These are phyloP conservation scores for Colletotrichum ledebouriae DNA, from an alignment of 2,329 filamentous ascomycete genomes.

Conservation along the genomic window DNA sequence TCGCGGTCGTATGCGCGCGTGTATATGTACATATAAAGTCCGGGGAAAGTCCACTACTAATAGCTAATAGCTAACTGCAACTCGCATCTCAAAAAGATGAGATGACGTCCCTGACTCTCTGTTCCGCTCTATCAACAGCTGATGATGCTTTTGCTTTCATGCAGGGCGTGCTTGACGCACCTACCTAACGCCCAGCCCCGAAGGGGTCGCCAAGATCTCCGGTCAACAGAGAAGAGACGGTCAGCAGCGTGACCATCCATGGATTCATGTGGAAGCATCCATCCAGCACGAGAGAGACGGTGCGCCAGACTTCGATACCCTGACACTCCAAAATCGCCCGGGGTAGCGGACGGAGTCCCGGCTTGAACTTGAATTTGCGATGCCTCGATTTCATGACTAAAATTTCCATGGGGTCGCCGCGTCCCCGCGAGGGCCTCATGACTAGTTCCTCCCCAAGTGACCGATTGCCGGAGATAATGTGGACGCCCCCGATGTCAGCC, in stretches of 20 bases:
- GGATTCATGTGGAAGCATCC: conserved; percentile 6
- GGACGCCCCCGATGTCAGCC: conserved; percentile 34
- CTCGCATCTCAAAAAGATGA: conserved; percentile 1
- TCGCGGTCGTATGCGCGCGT: not conserved
- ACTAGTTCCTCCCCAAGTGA: conserved; percentile 22
- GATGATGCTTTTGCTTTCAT: conserved; percentile 1
- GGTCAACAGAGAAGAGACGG: conserved; percentile 18
- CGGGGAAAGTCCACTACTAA: conserved; percentile 1
- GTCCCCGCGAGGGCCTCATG: conserved; percentile 17
- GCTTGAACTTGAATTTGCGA: not conserved
- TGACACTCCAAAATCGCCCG: conserved; percentile 2
- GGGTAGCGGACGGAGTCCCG: not conserved
- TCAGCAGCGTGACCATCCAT: conserved; percentile 6
- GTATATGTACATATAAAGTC: not conserved
- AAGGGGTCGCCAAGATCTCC: not conserved
- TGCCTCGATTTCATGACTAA: conserved; percentile 11
- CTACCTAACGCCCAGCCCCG: not conserved
- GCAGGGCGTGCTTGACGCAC: conserved; percentile 5
- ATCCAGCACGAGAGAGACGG: not conserved
- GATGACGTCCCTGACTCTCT: not conserved
- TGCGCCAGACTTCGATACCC: not conserved
- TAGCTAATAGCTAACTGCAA: not conserved
- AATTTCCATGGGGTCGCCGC: conserved; percentile 13
- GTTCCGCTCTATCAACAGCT: not conserved
- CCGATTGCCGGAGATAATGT: conserved; percentile 32